Base-by-base conservation (phyloP, 2,329 filamentous ascomycete genomes). In the Aspergillus bombycis region DNA sequence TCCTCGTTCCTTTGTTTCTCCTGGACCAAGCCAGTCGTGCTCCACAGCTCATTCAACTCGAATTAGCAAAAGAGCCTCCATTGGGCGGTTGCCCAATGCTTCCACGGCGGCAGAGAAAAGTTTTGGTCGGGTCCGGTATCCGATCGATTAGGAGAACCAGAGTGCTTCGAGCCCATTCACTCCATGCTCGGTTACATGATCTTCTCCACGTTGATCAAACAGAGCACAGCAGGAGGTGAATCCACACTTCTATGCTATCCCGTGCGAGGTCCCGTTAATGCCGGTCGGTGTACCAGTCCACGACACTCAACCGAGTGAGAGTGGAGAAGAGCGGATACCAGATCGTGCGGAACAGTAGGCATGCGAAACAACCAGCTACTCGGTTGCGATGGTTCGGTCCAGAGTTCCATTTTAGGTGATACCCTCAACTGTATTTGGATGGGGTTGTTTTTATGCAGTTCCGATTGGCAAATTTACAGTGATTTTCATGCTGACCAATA, bases 311-410 rank as follows among this genome's bases (percentile, higher is more conserved):
- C 52, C 52, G 52, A 36, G 28, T 14, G 19, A 26, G 52, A n/a
- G 38, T 54, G 52, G 52, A 54, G 52, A 54, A 54, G 16, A 54
- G 52, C 52, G 52, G 52, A 54, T 30, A 54, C 52, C 30, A n/a
- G 32, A 34, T 54, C 52, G 52, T 3, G 30, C 32, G 52, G 26
- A 21, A 54, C 52, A 54, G 30, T n/a, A 54, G 19, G 26, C 50
- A 26, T 11, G 12, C 14, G 30, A 53, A 30, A 19, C 19, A 34
- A 32, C 26, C n/a, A 28, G 16, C n/a, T n/a, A 34, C 50, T 53
- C 50, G 11, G 8, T 34, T 53, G 14, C 23, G n/a, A 28, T 16
- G 23, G 9, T 16, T 34, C 14, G 21, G 38, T 16, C 19, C 38
- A 41, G 19, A 19, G 38, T n/a, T 41, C 38, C 38, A 8, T n/a